Percentiles rank a stretch among this genome's conserved stretches.
Conservation (phyloP, 148 eudicot genomes). For the Talinum fruticosum region DNA sequence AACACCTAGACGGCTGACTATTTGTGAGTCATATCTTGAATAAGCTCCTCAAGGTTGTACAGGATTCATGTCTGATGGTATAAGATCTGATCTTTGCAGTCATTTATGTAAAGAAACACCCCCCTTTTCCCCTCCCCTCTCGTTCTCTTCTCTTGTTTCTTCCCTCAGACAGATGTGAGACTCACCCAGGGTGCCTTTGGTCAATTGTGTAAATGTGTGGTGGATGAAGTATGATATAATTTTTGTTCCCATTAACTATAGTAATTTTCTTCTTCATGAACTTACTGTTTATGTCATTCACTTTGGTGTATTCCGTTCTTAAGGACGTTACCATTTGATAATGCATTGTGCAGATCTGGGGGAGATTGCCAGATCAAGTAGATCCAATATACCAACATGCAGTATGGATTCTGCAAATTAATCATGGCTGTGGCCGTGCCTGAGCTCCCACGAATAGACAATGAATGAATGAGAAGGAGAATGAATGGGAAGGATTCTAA, state of each 20-base stretch:
- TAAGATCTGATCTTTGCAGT: neutral
- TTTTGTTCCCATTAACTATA: neutral
- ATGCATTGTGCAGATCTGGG: neutral
- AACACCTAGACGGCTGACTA: neutral
- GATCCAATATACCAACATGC: too few relatives aligned
- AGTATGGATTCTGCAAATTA: too few relatives aligned
- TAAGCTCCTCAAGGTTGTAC: conserved; percentile 21
- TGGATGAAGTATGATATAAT: neutral
- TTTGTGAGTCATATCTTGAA: conserved; percentile 1
- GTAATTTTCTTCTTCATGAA: neutral
- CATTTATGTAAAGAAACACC: neutral
- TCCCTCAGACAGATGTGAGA: neutral
- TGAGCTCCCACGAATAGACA: too few relatives aligned
- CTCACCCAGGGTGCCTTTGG: neutral
- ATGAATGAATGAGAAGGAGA: too few relatives aligned
- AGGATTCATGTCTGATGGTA: conserved; percentile 15
- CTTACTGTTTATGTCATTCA: too few relatives aligned
- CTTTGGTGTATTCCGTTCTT: neutral
- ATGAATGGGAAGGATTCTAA: too few relatives aligned
- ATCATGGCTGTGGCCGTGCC: too few relatives aligned
- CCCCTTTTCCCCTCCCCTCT: neutral
- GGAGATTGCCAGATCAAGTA: too few relatives aligned
- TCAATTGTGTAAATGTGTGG: neutral
- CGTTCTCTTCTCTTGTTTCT: too few relatives aligned
- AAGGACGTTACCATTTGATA: neutral